Conservation (phyloP, 495 filamentous ascomycete genomes). For the Penicillium bialowiezense region DNA sequence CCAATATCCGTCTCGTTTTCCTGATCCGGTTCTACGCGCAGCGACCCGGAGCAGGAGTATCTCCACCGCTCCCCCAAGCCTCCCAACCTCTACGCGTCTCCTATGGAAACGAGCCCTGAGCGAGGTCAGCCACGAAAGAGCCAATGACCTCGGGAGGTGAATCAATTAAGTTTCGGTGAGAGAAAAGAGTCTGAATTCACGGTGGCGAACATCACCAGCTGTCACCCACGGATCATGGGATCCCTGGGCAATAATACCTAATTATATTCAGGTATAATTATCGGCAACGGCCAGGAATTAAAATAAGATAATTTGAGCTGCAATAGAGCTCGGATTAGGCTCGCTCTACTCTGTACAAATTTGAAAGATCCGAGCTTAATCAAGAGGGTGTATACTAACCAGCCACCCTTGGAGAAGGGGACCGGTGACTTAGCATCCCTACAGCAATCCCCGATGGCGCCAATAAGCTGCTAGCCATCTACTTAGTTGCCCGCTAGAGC, state of each 20-base stretch:
- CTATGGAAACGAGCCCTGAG: not conserved
- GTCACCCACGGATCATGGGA: not conserved
- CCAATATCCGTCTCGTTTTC: too few species aligned
- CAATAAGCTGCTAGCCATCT: not conserved
- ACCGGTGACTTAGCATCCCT: not conserved
- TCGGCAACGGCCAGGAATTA: not conserved
- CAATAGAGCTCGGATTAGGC: not conserved
- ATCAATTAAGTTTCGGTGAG: not conserved
- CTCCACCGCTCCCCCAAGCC: not conserved
- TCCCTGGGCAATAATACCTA: not conserved
- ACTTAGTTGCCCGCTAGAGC: not conserved
- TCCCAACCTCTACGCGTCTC: not conserved
- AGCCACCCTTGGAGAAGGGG: not conserved
- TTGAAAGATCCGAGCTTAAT: not conserved
- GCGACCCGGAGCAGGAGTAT: not conserved
- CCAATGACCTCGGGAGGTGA: not conserved
- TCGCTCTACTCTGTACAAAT: not conserved
- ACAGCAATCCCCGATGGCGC: not conserved
- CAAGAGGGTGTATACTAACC: not conserved
- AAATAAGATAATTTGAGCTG: not conserved
- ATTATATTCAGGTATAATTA: not conserved
- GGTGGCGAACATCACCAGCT: conserved; percentile 2
- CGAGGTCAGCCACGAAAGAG: not conserved
- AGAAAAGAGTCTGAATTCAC: not conserved
- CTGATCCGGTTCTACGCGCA: not conserved